Evolutionary conservation across 495 filamentous ascomycete species (phyloP).

Genomic region (Trichoderma virens): DNA sequence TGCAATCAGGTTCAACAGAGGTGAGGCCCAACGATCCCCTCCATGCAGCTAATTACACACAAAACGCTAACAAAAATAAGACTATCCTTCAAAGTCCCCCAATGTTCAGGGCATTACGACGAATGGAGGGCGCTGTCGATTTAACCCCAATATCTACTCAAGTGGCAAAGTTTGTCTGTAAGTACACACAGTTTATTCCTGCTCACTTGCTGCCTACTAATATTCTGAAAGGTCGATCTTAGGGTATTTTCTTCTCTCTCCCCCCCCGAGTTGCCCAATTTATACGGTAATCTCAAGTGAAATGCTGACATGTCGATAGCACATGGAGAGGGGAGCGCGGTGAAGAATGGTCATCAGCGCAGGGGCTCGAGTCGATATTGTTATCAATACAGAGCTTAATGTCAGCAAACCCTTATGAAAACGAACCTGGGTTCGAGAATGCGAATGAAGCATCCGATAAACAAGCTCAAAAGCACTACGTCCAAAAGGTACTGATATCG

Average conservation of each 20-base stretch:
- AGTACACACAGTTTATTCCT: neutral
- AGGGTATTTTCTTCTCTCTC: constrained; percentile 57
- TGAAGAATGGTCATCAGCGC: constrained; percentile 93
- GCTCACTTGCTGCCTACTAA: neutral
- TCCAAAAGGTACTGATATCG: constrained; percentile 61
- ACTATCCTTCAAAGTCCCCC: constrained; percentile 83
- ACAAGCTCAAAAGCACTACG: constrained; percentile 70
- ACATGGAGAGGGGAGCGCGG: constrained; percentile 87
- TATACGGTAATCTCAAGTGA: no score
- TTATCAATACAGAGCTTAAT: constrained; percentile 95
- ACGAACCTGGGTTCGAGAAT: constrained; percentile 88
- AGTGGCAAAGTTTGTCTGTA: constrained; percentile 88
- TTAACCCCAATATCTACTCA: constrained; percentile 96
- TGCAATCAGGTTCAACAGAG: constrained; percentile 57
- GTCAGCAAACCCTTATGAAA: constrained; percentile 90
- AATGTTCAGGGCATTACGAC: constrained; percentile 71
- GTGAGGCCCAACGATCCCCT: constrained; percentile 25
- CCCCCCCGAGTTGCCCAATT: no score
- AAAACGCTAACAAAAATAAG: constrained; percentile 32
- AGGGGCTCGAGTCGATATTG: constrained; percentile 88
- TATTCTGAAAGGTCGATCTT: constrained; percentile 67
- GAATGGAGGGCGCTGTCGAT: constrained; percentile 76
- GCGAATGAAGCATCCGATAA: constrained; percentile 59
- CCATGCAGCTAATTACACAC: constrained; percentile 7
- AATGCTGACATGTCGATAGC: constrained; percentile 46